Base-by-base conservation (phyloP, 23 red algal genomes). In the Gracilaria gracilis region DNA sequence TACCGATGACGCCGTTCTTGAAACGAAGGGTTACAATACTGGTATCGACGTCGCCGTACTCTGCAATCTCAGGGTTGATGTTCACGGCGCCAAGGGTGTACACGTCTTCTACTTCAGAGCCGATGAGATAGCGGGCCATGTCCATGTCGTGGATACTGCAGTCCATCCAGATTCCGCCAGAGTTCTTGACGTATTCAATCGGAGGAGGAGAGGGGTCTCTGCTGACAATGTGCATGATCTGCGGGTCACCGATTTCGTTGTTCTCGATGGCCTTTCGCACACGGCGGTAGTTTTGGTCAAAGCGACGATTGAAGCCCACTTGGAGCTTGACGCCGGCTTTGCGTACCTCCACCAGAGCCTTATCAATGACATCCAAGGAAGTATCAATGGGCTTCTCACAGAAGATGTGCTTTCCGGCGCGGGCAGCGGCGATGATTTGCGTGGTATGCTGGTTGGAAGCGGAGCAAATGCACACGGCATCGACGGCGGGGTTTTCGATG, bases 121-220 rank as follows among this genome's bases (percentile, higher is more conserved):
- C 97, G 85, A 99, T 95, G n/a, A 99, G 87, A 84, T 88, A 99
- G 49, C 97, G 87, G 0, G 97, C 91, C 97, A 99, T 99, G 57
- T 99, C 97, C 93, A 99, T 96, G 55, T 99, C 97, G 72, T 99
- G 97, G 61, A 99, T 99, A 42, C 88, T 73, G 86, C 97, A 99
- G 65, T 99, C 97, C 82, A 99, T 83, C 97, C 97, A 99, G 57
- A 99, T 99, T 51, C 97, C 97, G 19, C 97, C 97, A 25, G 97
- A 99, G 48, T 20, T 96, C 72, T 95, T 88, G 29, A 95, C 90
- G 74, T 99, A 99, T 72, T 99, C 93, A 27, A 95, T 57, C 4
- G 94, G 93, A 16, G 97, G 97, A n/a, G 97, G 97, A 25, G 82
- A 34, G 27, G 97, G 97, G 70, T 99, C 97, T 46, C 97, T 85